These are phyloP conservation scores for Chlamydomonas sphaeroides DNA, from an alignment of 139 green algal species.

Conservation along the genomic window DNA sequence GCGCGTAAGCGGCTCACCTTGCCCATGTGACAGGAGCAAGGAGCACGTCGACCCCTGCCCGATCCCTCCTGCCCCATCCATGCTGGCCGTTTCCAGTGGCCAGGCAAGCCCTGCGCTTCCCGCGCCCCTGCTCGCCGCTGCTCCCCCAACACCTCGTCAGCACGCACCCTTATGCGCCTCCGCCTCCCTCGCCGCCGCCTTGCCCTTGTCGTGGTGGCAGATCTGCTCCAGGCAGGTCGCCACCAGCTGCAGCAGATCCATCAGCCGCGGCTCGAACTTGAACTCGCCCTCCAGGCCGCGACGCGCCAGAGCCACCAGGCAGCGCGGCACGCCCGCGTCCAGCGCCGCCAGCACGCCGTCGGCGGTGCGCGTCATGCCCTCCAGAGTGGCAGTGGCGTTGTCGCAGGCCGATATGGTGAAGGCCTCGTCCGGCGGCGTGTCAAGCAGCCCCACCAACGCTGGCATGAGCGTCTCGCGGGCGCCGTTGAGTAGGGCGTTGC, in stretches of 20 bases:
- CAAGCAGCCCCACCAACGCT: slow-evolving; percentile 45
- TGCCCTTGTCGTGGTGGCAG: slow-evolving; percentile 44
- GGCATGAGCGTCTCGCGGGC: slow-evolving; percentile 40
- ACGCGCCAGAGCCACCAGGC: slow-evolving; percentile 33
- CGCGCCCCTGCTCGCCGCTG: neutral
- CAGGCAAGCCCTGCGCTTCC: no score
- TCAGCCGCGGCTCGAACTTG: slow-evolving; percentile 31
- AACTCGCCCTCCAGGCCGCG: slow-evolving; percentile 39
- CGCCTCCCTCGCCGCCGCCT: slow-evolving; percentile 50
- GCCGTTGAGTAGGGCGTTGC: slow-evolving; percentile 25
- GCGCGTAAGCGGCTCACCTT: neutral
- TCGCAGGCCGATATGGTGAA: slow-evolving; percentile 37
- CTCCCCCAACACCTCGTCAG: neutral
- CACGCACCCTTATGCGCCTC: slow-evolving; percentile 37
- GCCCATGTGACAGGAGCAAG: no score
- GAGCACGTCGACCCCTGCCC: no score
- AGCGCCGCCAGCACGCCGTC: slow-evolving; percentile 46
- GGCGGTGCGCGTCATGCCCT: slow-evolving; percentile 42
- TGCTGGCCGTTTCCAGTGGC: no score
- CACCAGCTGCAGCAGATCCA: slow-evolving; percentile 27
- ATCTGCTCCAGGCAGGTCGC: slow-evolving; percentile 48
- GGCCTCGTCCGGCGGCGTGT: slow-evolving; percentile 18
- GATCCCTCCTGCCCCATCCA: no score
- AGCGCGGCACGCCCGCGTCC: slow-evolving; percentile 28
- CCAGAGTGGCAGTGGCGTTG: slow-evolving; percentile 42